phyloP scores from a whole-genome alignment of 306 rosid genomes.

The Prosopis cineraria region DNA sequence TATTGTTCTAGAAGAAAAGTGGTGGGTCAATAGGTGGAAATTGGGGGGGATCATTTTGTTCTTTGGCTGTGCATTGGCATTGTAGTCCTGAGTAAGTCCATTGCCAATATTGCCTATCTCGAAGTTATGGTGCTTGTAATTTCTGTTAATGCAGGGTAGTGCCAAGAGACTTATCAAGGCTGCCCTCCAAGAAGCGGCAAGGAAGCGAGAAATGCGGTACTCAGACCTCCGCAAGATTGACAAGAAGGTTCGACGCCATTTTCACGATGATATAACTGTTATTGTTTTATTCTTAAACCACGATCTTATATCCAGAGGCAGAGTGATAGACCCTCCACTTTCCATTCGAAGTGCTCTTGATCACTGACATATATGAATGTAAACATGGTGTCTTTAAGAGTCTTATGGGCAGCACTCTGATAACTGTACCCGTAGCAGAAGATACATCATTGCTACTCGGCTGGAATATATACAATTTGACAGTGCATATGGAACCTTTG shows the following conservation, averaged over 20 bases:
- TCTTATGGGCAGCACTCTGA: constrained; percentile 13
- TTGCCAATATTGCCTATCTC: background rate
- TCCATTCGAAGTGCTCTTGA: constrained; percentile 62
- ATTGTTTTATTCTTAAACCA: constrained; percentile 85
- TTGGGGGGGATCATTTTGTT: constrained; percentile 17
- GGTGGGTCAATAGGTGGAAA: background rate
- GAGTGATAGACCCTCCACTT: constrained; percentile 49
- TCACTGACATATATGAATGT: constrained; percentile 43
- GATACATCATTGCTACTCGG: constrained; percentile 12
- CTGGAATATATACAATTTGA: constrained; percentile 31
- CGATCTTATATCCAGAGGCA: constrained; percentile 66
- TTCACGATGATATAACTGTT: constrained; percentile 80
- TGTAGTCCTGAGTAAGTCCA: background rate
- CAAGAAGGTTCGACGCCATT: constrained; percentile 87
- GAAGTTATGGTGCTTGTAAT: constrained; percentile 19
- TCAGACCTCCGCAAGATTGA: constrained; percentile 73
- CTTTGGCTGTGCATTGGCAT: constrained; percentile 2
- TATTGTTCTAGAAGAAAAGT: background rate
- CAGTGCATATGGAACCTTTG: constrained; percentile 25
- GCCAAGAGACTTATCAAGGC: constrained; percentile 88
- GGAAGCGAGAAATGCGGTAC: constrained; percentile 85
- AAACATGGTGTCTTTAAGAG: constrained; percentile 37
- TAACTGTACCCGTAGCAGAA: constrained; percentile 19
- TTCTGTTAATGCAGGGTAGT: constrained; percentile 72
- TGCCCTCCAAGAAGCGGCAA: constrained; percentile 89